Evolutionary conservation across 2,329 filamentous ascomycete genomes (phyloP).

Genomic region (Ilyonectria sp.): DNA sequence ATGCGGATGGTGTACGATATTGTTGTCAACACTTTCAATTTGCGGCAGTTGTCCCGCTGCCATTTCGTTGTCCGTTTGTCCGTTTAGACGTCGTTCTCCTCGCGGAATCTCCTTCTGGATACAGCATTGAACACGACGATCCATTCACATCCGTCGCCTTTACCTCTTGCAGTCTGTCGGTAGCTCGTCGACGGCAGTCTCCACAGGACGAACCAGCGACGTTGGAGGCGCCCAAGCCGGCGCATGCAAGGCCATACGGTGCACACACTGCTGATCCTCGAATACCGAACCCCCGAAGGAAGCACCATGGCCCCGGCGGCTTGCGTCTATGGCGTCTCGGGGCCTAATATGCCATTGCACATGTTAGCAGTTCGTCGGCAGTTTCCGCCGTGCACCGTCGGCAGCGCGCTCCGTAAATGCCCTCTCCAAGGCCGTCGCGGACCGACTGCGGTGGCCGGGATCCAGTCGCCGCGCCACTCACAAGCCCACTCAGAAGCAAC

Average conservation of each 20-base stretch:
- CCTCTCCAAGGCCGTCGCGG: conserved; percentile 34
- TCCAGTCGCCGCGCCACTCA: conserved; percentile 36
- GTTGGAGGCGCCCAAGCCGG: neutral
- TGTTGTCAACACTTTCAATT: conserved; percentile 19
- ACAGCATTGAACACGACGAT: neutral
- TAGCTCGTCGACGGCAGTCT: neutral
- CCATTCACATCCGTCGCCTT: neutral
- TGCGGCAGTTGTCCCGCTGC: conserved; percentile 15
- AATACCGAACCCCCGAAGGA: neutral
- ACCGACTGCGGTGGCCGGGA: conserved; percentile 42
- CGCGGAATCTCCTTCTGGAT: neutral
- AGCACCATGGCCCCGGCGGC: conserved; percentile 6
- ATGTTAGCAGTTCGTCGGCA: conserved; percentile 19
- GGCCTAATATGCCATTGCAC: conserved; percentile 1
- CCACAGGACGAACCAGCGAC: neutral
- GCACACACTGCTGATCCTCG: neutral
- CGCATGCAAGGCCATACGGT: neutral
- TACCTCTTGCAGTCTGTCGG: neutral
- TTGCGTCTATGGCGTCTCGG: conserved; percentile 23
- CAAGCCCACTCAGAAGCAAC: conserved; percentile 26
- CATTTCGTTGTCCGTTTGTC: neutral
- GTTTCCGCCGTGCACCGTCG: conserved; percentile 18
- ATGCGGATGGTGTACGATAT: conserved; percentile 23
- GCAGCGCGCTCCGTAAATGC: conserved; percentile 23
- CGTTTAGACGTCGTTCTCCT: neutral